phyloP scores from a whole-genome alignment of 306 rosid species.

The Arachis stenosperma region DNA sequence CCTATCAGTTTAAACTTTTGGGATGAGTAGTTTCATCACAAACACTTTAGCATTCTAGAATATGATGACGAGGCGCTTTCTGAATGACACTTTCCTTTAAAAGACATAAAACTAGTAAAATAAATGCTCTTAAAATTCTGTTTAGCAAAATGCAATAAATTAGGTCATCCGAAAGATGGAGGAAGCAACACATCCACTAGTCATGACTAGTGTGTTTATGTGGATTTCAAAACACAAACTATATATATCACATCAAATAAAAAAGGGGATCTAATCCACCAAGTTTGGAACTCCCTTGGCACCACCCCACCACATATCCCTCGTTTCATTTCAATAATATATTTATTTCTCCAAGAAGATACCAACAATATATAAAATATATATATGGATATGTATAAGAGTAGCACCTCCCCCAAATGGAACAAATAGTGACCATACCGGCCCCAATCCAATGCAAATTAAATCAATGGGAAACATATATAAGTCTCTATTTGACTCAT shows the following conservation, averaged over 20 bases:
- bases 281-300: slow-evolving; percentile 52
- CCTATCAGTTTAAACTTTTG: too few relatives aligned
- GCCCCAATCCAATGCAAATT: background rate
- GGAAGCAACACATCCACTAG: too few relatives aligned
- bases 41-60: too few relatives aligned
- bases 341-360: slow-evolving; percentile 18
- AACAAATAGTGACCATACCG: slow-evolving; percentile 47
- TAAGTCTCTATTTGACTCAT: slow-evolving; percentile 22
- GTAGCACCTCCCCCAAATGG: slow-evolving; percentile 43
- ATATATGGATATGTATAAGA: too few relatives aligned
- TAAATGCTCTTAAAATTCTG: too few relatives aligned
- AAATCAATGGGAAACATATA: background rate
- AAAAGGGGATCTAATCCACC: slow-evolving; percentile 22
- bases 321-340: background rate
- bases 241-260: background rate
- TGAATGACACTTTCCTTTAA: too few relatives aligned
- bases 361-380: background rate
- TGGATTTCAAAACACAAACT: background rate
- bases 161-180: too few relatives aligned
- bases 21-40: too few relatives aligned
- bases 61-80: too few relatives aligned
- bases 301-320: slow-evolving; percentile 21
- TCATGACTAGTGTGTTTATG: background rate
- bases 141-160: too few relatives aligned
- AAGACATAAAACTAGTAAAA: too few relatives aligned